phyloP scores from a whole-genome alignment of 2,329 filamentous ascomycete species.

The Alternaria arborescens region DNA sequence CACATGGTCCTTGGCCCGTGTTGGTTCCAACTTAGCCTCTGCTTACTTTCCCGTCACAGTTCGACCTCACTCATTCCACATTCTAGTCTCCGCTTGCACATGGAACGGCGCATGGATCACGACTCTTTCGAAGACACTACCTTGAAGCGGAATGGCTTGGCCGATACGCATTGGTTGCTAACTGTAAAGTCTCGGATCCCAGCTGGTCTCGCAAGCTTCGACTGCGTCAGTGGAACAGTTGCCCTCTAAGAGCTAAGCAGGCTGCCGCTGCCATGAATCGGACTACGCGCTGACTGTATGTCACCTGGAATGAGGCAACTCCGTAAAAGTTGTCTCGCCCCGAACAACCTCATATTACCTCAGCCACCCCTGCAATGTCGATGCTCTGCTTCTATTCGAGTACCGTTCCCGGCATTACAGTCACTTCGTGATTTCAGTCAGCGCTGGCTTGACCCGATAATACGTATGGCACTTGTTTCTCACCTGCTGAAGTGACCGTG shows the following conservation, averaged over 20 bases:
- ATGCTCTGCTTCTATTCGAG: not conserved
- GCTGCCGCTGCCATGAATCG: not conserved
- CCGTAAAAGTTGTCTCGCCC: not conserved
- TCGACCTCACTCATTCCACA: not conserved
- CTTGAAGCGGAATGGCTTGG: not conserved
- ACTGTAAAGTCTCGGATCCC: not conserved
- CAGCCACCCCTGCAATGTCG: not conserved
- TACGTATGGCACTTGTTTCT: not conserved
- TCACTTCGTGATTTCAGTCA: not conserved
- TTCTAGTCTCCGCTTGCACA: not conserved
- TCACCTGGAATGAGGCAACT: not conserved
- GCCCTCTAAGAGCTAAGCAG: too few species aligned
- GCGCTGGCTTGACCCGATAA: not conserved
- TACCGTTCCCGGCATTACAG: not conserved
- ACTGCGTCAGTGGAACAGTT: not conserved
- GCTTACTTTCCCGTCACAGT: not conserved
- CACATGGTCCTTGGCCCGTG: not conserved
- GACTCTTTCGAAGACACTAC: not conserved
- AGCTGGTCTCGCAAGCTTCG: not conserved
- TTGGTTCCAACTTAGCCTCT: not conserved
- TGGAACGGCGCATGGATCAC: not conserved
- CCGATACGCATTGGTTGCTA: not conserved
- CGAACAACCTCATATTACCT: conserved; percentile 5
- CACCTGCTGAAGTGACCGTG: not conserved
- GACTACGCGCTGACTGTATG: not conserved